Evolutionary conservation across 805 yeast species (phyloP).

Genomic region (Tetrapisispora nanseiensis): DNA sequence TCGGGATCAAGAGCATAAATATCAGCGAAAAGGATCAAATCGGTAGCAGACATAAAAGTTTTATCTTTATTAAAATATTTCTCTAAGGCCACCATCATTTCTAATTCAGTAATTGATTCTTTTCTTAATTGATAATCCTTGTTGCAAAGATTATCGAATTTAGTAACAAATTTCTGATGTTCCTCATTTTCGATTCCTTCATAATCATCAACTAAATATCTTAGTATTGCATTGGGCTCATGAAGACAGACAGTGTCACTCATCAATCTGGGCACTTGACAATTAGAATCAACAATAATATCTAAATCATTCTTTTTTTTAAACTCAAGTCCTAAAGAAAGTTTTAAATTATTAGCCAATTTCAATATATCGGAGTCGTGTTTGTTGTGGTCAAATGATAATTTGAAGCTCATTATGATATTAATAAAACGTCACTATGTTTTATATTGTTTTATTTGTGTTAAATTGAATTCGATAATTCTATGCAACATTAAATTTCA

Average conservation of each 20-base stretch:
- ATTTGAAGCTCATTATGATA: slow-evolving; percentile 13
- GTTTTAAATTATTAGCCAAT: slow-evolving; percentile 26
- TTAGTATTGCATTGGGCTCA: slow-evolving; percentile 63
- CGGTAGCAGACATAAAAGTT: slow-evolving; percentile 36
- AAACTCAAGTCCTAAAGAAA: slow-evolving; percentile 24
- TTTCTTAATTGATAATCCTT: background rate
- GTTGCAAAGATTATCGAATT: background rate
- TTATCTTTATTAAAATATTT: slow-evolving; percentile 21
- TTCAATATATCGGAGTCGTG: slow-evolving; percentile 12
- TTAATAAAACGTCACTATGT: background rate
- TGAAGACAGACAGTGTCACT: slow-evolving; percentile 34
- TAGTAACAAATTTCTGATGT: slow-evolving; percentile 16
- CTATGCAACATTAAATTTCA: too few relatives aligned
- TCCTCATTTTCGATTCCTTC: slow-evolving; percentile 28
- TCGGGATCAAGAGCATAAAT: background rate
- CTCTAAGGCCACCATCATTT: slow-evolving; percentile 31
- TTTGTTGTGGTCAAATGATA: slow-evolving; percentile 24
- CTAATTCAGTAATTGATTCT: slow-evolving; percentile 21
- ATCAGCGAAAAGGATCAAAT: slow-evolving; percentile 35
- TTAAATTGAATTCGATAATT: background rate
- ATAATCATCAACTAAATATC: slow-evolving; percentile 48
- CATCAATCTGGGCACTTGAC: slow-evolving; percentile 19
- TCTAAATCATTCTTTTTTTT: slow-evolving; percentile 17
- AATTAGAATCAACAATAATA: slow-evolving; percentile 12
- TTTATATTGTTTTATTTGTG: background rate